Evolutionary conservation across 176 grass and related monocot genomes (phyloP), one percentile per base, ranked within the genome.

Genomic region (Oryza longistaminata): DNA sequence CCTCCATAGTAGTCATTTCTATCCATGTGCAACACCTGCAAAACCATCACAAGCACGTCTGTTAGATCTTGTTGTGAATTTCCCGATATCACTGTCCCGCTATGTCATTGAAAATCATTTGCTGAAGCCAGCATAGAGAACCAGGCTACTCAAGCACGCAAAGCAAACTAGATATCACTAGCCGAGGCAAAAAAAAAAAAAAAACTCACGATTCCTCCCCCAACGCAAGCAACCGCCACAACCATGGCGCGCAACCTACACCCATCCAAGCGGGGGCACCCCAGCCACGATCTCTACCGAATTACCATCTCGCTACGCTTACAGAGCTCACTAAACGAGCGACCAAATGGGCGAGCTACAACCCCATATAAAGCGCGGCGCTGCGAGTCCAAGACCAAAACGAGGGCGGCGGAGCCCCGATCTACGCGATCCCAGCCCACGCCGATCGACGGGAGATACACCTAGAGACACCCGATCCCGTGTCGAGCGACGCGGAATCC

Each of bases 1-100:
- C 95, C 95, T 70, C 95, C 95, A 73, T 97, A 97, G 60, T 97
- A 97, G 61, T 92, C 92, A 90, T 97, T 97, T 72, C 95, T 91
- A 81, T 97, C 95, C 95, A 97, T 97, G 76, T 97, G 95, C 74
- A 97, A 78, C 14, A 97, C 95, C 94, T 97, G 80, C 45, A 82
- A 82, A 61, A 79, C 78, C 74, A 87, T 73, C 37, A 27, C 40
- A 87, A 53, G n/a, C 11, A 66, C 7, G 17, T 74, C 29, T 15
- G 2, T 75, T 62, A 70, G 33, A 64, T 53, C 69, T 68, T 52
- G 61, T 88, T 35, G 34, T 35, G 44, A 69, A 48, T 75, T 48
- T 74, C 14, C 19, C 25, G 0, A n/a, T 10, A 61, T 61, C 6
- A 61, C 4, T 61, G 44, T 3, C 62, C 11, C 48, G 9, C 26